phyloP scores from a whole-genome alignment of 768 basidiomycete genomes.

The Xerocomus brunneocitrinus region DNA sequence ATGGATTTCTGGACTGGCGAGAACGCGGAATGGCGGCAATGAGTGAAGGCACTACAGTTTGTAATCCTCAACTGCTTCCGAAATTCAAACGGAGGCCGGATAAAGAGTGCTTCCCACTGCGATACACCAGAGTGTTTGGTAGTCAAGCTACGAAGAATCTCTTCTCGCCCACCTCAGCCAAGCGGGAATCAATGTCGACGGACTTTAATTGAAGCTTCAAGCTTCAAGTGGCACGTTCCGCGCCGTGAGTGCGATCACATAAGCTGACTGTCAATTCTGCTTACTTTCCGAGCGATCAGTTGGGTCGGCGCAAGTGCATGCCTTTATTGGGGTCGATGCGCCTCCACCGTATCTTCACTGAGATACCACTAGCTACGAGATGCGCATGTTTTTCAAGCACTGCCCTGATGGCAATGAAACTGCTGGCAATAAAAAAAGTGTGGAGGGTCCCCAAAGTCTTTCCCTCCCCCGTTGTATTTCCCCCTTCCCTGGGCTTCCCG shows the following conservation, averaged over 20 bases:
- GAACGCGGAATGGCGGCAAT: neutral
- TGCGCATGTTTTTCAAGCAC: neutral
- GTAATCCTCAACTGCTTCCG: neutral
- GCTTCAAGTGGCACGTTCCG: neutral
- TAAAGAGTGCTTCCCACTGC: neutral
- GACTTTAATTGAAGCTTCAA: neutral
- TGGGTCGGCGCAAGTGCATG: too few relatives aligned
- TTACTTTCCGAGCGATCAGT: neutral
- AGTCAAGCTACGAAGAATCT: neutral
- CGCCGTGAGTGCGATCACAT: neutral
- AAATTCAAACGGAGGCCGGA: neutral
- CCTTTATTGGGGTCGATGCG: neutral
- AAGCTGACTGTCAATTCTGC: neutral
- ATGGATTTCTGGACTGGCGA: too few relatives aligned
- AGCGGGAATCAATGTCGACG: neutral
- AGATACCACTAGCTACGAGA: too few relatives aligned
- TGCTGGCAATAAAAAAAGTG: neutral
- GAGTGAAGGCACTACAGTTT: neutral
- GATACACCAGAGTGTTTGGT: neutral
- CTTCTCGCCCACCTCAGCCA: neutral
- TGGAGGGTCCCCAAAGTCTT: neutral
- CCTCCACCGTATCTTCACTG: neutral
- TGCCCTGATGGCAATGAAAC: neutral
- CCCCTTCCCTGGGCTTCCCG: neutral
- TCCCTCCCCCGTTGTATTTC: too few relatives aligned